Conservation (phyloP, 345 rosid species). For the Eutrema heterophyllum region DNA sequence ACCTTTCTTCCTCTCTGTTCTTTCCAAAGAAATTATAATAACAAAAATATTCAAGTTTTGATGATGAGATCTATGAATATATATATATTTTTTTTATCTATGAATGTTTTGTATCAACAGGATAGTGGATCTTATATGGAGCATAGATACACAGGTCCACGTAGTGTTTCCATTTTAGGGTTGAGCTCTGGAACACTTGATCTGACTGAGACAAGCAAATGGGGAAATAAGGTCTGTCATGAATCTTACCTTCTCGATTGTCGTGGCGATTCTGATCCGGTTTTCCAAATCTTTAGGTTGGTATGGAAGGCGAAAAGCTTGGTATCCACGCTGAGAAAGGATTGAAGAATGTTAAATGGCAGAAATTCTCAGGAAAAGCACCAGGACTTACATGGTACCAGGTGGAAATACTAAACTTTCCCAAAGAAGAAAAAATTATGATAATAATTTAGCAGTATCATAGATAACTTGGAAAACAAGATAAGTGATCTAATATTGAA, state of each 20-base stretch:
- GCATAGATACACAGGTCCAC: conserved; percentile 81
- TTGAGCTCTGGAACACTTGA: conserved; percentile 83
- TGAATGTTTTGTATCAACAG: conserved; percentile 32
- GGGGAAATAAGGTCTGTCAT: conserved; percentile 72
- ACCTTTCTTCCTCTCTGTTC: too few relatives aligned
- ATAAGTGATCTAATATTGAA: background rate
- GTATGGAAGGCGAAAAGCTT: conserved; percentile 61
- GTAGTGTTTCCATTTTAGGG: conserved; percentile 61
- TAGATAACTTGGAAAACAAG: background rate
- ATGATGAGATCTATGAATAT: background rate
- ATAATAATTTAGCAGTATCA: background rate
- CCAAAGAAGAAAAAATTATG: background rate
- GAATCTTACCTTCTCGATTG: background rate
- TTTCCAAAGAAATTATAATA: background rate
- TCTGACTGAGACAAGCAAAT: conserved; percentile 43
- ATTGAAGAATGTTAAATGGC: conserved; percentile 47
- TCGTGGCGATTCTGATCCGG: background rate
- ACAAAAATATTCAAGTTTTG: background rate
- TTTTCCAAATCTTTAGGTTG: conserved; percentile 41
- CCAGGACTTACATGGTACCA: conserved; percentile 76
- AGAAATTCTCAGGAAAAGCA: conserved; percentile 24
- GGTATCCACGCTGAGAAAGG: conserved; percentile 48
- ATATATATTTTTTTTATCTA: too few relatives aligned
- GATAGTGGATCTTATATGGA: conserved; percentile 97
- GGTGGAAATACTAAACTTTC: conserved; percentile 36